These are phyloP conservation scores for Carex parvula DNA, from an alignment of 176 grass and related monocot species.

Conservation along the genomic window DNA sequence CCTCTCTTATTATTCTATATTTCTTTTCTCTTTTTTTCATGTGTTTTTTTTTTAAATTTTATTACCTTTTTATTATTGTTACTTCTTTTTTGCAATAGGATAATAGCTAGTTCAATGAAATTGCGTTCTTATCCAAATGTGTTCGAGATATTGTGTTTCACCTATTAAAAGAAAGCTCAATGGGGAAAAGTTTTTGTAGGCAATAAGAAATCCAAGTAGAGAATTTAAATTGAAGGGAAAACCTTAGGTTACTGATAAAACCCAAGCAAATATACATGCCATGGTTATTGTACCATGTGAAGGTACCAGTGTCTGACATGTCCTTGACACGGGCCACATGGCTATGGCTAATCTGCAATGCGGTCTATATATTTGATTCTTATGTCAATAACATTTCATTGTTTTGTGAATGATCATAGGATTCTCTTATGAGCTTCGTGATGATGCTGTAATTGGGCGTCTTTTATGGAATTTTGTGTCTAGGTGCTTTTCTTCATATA, in stretches of 20 bases:
- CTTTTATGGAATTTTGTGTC: constrained; percentile 80
- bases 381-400: background rate
- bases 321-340: background rate
- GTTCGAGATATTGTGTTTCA: background rate
- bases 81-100: background rate
- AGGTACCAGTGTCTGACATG: background rate
- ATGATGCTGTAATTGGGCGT: constrained; percentile 86
- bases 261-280: background rate
- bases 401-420: constrained; percentile 39
- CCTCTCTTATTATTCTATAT: constrained; percentile 29
- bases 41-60: background rate
- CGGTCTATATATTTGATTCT: background rate
- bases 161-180: background rate
- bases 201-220: background rate
- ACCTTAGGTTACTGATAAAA: background rate
- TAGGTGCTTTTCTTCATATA: constrained; percentile 50
- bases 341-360: background rate
- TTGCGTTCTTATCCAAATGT: constrained; percentile 9
- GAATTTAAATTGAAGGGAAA: background rate
- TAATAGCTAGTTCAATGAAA: background rate
- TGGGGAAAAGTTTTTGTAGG: background rate
- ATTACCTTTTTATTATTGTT: background rate
- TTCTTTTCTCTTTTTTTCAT: background rate
- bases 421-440: constrained; percentile 74
- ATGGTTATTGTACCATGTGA: background rate